Conservation (phyloP, 331 rosid genomes). For the Erythrophleum ivorense region DNA sequence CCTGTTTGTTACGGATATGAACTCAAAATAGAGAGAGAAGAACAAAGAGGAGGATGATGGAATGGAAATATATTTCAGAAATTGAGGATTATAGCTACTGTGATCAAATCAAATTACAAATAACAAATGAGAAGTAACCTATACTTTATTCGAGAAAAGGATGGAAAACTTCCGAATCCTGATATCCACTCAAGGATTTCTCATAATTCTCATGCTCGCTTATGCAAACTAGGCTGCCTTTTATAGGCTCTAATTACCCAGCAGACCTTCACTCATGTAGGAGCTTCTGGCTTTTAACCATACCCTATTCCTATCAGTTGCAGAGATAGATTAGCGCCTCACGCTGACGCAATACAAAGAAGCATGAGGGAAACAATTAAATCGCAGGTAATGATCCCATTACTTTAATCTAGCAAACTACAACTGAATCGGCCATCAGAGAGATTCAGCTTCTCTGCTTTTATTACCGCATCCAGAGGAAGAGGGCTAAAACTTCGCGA, state of each 20-base stretch:
- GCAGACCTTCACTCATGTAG: neutral
- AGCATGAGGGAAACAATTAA: constrained; percentile 11
- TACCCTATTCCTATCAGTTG: neutral
- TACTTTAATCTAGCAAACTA: constrained; percentile 45
- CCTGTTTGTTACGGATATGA: neutral
- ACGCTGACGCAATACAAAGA: constrained; percentile 28
- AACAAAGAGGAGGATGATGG: neutral
- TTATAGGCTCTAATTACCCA: neutral
- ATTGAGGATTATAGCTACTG: neutral
- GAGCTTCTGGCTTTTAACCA: neutral
- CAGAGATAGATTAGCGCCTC: constrained; percentile 13
- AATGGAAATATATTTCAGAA: neutral
- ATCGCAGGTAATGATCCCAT: constrained; percentile 11
- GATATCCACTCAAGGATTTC: neutral
- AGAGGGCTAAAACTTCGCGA: constrained; percentile 79
- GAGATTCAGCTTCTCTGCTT: constrained; percentile 68
- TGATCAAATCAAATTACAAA: neutral
- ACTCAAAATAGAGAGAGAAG: neutral
- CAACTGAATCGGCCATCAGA: constrained; percentile 58
- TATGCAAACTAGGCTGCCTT: neutral
- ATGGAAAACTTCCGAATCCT: neutral
- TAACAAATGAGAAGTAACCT: neutral
- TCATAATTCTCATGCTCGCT: neutral
- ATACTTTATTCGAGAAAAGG: neutral
- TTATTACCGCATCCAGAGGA: constrained; percentile 60